Base-by-base conservation (phyloP, 441 rosid species). In the Daphne laureola region DNA sequence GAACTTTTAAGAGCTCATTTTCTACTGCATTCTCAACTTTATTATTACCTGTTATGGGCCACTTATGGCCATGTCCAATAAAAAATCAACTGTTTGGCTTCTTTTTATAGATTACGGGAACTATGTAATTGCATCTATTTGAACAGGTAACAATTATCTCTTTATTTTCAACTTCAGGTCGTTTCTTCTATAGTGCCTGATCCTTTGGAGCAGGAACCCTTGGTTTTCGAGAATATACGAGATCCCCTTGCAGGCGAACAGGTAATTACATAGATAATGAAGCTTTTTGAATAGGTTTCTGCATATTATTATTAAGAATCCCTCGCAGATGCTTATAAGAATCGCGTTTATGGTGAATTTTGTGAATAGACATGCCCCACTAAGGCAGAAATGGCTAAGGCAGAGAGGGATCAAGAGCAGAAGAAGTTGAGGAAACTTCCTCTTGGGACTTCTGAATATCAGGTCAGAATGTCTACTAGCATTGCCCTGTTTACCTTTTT, bases 201-300 rank as follows among this genome's bases (percentile, higher is more conserved):
- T 73, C 77, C 83, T 35, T 18, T 66, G 51, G 77, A 60, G 51
- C 96, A 84, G 69, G 97, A 84, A 64, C 84, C 78, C 45, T 73
- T 92, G 55, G 78, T 92, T 63, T 80, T 71, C 56, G 97, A 89
- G 75, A 91, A 85, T 67, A 54, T 66, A 65, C 92, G 87, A 50
- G 93, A 91, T 74, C 95, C 93, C 51, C 81, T 89, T 63, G 85
- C 84, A 11, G 95, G 98, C 59, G 98, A 92, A 68, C 98, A 92
- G 89, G 97, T 89, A 71, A 15, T 46, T 49, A 14, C 31, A 63
- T 43, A 15, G 49, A 17, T 43, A 54, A 23, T 26, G 18, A 14
- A 38, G 43, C 45, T 50, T 35, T 54, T 56, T 18, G 23, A 18
- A 3, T 18, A 18, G 13, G 15, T 44, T 13, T 36, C 13, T 38